Evolutionary conservation across 176 grass and related monocot species (phyloP).

Genomic region (Phoenix dactylifera): DNA sequence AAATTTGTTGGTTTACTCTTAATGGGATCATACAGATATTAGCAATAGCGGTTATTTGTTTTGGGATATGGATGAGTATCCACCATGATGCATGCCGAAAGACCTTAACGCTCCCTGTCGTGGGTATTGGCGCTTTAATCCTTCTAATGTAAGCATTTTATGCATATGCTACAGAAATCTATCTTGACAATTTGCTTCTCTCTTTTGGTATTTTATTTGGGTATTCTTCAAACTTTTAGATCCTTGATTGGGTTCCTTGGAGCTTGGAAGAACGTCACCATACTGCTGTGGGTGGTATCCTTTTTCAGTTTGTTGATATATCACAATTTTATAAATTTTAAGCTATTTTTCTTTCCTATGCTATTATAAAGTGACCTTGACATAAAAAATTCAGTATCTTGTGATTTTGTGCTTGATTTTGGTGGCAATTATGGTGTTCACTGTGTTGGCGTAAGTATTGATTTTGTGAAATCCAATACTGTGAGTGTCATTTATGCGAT

Average conservation of each 20-base stretch:
- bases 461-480: neutral
- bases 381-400: conserved; percentile 63
- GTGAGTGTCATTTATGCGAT: no score
- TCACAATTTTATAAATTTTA: no score
- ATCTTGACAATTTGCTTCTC: no score
- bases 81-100: conserved; percentile 80
- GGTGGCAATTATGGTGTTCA: conserved; percentile 88
- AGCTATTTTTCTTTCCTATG: neutral
- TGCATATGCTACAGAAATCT: no score
- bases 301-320: conserved; percentile 11
- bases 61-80: conserved; percentile 89
- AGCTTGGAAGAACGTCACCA: conserved; percentile 71
- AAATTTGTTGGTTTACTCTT: neutral
- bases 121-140: conserved; percentile 69
- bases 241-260: conserved; percentile 88
- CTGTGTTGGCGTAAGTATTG: conserved; percentile 76
- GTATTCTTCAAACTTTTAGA: conserved; percentile 34
- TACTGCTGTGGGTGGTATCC: conserved; percentile 95
- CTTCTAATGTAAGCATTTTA: conserved; percentile 60
- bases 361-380: conserved; percentile 42
- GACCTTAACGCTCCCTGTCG: conserved; percentile 72
- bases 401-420: conserved; percentile 67
- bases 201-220: neutral
- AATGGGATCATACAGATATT: conserved; percentile 48
- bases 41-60: conserved; percentile 66